Base-by-base conservation (phyloP, 1,284 basidiomycete species). In the Mycosarcoma mackinlayi region DNA sequence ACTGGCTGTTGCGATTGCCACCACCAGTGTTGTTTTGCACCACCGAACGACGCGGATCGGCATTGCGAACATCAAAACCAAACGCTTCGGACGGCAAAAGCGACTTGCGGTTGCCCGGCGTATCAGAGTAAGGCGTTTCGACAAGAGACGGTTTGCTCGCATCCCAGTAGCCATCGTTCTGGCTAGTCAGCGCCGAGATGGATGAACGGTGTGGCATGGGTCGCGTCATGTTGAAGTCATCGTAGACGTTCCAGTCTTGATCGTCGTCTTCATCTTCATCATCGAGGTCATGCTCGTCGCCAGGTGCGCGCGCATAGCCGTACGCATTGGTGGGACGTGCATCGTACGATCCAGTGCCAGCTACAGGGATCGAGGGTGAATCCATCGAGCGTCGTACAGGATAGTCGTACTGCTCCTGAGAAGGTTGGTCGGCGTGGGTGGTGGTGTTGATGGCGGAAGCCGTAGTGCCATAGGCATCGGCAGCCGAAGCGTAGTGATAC, bases 221-320 rank as follows among this genome's bases (percentile, higher is more conserved):
- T 5, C 72, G 58, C 10, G 63, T 65, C 57, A 73, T 79, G 66
- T 79, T 79, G 59, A 79, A 79, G 40, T 79, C 77, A 37, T 79
- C 77, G 47, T 79, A 79, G 14, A 79, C 76, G 40, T 79, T 78
- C 77, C 77, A 79, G 37, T 76, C 72, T 18, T 76, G 59, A 11
- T 74, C 75, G 4, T 69, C 65, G 4, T 70, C 53, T 6, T 75
- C 73, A 1, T 68, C 73, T 0, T 71, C 73, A 4, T 68, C 68
- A 1, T 72, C 51, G 16, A 47, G 54, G n/a, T 66, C 59, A n/a
- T 68, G 45, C 6, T 64, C 57, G 3, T 67, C 48, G 19, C 34
- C 48, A 11, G 46, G 56, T 10, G 59, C 55, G 10, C 25, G 42
- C n/a, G 63, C 60, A 31, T 73, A 73, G 11, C 53, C 60, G 30